These are phyloP conservation scores for Phylloporus sp. DNA, from an alignment of 768 basidiomycete species.

Conservation along the genomic window DNA sequence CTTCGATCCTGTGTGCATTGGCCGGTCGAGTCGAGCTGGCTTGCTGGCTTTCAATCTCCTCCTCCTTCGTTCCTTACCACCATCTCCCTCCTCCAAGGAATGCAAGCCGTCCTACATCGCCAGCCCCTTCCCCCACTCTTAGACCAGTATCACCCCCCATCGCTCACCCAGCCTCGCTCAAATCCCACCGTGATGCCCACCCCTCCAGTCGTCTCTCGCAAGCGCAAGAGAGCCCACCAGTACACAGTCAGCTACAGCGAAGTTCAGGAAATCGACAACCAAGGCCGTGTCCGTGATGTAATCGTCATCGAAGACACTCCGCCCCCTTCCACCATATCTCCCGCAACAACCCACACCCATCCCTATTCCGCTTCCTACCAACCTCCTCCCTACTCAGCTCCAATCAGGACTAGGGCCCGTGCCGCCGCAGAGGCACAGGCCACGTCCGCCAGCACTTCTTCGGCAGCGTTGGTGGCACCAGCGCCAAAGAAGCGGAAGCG, in stretches of 20 bases:
- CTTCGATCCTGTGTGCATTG: conserved; percentile 32
- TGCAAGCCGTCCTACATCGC: conserved; percentile 69
- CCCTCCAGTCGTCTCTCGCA: conserved; percentile 67
- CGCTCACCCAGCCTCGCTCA: conserved; percentile 39
- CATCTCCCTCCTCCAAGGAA: conserved; percentile 57
- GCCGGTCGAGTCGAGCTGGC: conserved; percentile 28
- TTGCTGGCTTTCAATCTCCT: conserved; percentile 35
- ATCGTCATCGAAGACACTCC: conserved; percentile 94
- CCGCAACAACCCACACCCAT: conserved; percentile 64
- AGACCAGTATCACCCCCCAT: conserved; percentile 61
- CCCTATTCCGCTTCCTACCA: conserved; percentile 77
- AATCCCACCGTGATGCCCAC: conserved; percentile 65
- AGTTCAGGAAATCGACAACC: conserved; percentile 78
- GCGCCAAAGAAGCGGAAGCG: conserved; percentile 81
- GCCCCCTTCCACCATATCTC: conserved; percentile 68
- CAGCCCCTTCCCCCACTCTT: conserved; percentile 57
- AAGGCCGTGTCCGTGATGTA: conserved; percentile 75
- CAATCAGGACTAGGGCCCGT: conserved; percentile 78
- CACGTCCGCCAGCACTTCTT: conserved; percentile 58
- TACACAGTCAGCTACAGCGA: conserved; percentile 84
- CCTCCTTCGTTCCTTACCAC: conserved; percentile 26
- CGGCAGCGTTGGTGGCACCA: conserved; percentile 61
- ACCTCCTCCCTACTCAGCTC: conserved; percentile 67
- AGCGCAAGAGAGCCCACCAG: conserved; percentile 78
- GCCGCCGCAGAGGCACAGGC: conserved; percentile 84